Percentiles rank a stretch among this genome's conserved stretches.
Evolutionary conservation across 331 rosid species (phyloP).

Genomic region (Malus hybrid): DNA sequence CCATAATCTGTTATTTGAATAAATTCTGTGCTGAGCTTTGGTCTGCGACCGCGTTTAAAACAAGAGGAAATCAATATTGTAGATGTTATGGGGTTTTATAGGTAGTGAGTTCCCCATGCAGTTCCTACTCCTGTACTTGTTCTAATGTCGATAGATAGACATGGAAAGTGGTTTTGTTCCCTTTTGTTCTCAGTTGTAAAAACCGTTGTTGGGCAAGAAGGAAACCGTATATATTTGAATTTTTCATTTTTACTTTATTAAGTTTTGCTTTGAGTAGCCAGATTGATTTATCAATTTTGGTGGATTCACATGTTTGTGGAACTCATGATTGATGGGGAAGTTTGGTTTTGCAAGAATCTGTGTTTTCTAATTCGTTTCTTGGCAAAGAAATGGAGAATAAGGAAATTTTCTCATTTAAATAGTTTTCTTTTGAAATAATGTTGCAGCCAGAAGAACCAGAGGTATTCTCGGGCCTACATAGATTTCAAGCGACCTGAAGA

Average conservation of each 20-base stretch:
- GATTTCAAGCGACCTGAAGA: conserved; percentile 62
- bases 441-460: conserved; percentile 74
- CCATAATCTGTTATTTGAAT: too few relatives aligned
- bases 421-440: conserved; percentile 21
- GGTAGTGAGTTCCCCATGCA: background rate
- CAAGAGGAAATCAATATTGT: background rate
- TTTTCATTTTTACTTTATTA: background rate
- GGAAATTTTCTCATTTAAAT: conserved; percentile 7
- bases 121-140: background rate
- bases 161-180: background rate
- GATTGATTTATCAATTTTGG: background rate
- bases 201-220: background rate
- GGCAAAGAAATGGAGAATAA: background rate
- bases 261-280: background rate
- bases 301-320: background rate
- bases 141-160: background rate
- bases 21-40: background rate
- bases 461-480: conserved; percentile 75
- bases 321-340: background rate
- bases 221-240: background rate
- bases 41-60: background rate
- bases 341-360: background rate
- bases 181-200: background rate
- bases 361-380: background rate
- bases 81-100: background rate